Percentiles rank a stretch among this genome's conserved stretches.
These are phyloP conservation scores for Solanum virginianum DNA, from an alignment of 257 asterid genomes.

Conservation along the genomic window DNA sequence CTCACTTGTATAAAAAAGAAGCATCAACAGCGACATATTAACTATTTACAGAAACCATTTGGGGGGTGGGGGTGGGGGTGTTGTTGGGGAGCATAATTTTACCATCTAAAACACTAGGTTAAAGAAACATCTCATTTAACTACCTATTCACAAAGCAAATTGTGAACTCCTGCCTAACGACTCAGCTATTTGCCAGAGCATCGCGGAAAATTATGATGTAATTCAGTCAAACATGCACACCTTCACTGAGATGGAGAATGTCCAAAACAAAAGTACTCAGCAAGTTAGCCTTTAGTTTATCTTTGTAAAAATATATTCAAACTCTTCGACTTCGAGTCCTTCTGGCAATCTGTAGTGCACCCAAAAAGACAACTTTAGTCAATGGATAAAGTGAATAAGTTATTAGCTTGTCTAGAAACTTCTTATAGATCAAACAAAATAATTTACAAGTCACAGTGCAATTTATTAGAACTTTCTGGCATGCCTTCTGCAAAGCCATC, in stretches of 20 bases:
- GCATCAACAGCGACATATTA: neutral
- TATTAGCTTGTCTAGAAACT: neutral
- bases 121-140: neutral
- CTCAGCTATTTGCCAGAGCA: neutral
- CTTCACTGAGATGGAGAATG: neutral
- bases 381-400: neutral
- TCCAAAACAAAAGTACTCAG: neutral
- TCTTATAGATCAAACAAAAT: neutral
- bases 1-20: neutral
- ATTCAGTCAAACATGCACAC: neutral
- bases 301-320: neutral
- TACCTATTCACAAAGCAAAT: neutral
- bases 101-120: neutral
- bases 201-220: neutral
- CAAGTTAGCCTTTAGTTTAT: neutral
- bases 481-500: neutral
- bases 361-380: neutral
- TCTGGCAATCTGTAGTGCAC: slow-evolving; percentile 22
- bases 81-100: neutral
- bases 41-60: neutral
- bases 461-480: neutral
- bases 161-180: neutral
- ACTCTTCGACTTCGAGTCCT: slow-evolving; percentile 33
- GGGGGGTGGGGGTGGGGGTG: neutral
- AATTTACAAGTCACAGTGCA: neutral